Evolutionary conservation across 305 asterid species (phyloP).

Genomic region (Petunia hybrid): DNA sequence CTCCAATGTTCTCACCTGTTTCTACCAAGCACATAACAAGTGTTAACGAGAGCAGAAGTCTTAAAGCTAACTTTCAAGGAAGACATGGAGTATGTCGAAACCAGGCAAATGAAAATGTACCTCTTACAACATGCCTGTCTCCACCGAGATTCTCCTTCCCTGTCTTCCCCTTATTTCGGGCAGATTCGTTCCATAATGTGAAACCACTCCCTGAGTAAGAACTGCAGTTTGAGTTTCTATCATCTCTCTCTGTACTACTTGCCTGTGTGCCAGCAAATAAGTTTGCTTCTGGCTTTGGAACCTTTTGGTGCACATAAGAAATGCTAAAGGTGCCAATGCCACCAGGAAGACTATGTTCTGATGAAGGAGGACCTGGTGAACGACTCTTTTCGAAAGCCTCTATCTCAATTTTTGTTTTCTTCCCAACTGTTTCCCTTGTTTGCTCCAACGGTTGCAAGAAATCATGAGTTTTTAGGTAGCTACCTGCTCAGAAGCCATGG

Average conservation of each 20-base stretch:
- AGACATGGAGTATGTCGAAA: neutral
- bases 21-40: conserved; percentile 48
- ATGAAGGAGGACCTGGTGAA: conserved; percentile 45
- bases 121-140: conserved; percentile 60
- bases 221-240: conserved; percentile 75
- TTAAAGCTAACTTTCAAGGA: conserved; percentile 28
- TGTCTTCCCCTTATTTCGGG: conserved; percentile 87
- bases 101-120: conserved; percentile 42
- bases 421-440: conserved; percentile 54
- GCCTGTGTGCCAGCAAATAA: conserved; percentile 55
- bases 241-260: conserved; percentile 57
- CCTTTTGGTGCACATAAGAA: conserved; percentile 65
- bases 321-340: conserved; percentile 86
- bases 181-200: conserved; percentile 90
- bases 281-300: conserved; percentile 59
- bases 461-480: conserved; percentile 83
- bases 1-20: conserved; percentile 62
- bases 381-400: conserved; percentile 59
- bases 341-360: conserved; percentile 77
- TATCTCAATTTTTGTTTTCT: conserved; percentile 53
- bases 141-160: conserved; percentile 93
- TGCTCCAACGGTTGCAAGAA: conserved; percentile 89
- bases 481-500: conserved; percentile 49
- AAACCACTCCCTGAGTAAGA: conserved; percentile 83
- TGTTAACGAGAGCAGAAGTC: conserved; percentile 14